Conservation (phyloP, 2,329 filamentous ascomycete genomes). For the Paracorniculantispora psalliotae region DNA sequence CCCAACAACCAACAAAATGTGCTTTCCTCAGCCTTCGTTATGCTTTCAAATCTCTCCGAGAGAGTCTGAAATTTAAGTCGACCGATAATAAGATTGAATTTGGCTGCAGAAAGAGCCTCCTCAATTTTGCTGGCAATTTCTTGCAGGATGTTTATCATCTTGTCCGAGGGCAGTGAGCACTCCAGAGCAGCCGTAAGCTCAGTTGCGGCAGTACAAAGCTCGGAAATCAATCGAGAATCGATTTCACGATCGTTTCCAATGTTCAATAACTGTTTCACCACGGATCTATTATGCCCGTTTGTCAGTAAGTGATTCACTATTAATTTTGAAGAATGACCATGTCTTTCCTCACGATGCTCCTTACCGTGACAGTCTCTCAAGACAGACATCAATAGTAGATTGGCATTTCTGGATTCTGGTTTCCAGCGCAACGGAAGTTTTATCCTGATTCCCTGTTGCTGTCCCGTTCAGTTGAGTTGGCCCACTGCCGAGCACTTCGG, state of each 20-base stretch:
- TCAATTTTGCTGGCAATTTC: neutral
- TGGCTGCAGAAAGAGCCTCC: neutral
- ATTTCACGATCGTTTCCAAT: too few relatives aligned
- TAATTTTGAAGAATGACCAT: neutral
- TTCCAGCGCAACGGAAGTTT: neutral
- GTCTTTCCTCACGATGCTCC: neutral
- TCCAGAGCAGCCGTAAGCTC: neutral
- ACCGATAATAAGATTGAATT: neutral
- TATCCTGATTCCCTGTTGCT: neutral
- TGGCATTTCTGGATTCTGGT: neutral
- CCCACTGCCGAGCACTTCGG: neutral
- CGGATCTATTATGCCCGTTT: neutral
- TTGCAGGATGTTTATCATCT: neutral
- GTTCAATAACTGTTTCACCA: too few relatives aligned
- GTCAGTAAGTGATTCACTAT: neutral
- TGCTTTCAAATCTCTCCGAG: neutral
- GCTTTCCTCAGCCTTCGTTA: neutral
- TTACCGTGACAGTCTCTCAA: neutral
- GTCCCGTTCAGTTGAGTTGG: neutral
- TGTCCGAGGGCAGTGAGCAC: neutral
- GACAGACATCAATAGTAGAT: neutral
- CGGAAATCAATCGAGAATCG: too few relatives aligned
- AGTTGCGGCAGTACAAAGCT: neutral
- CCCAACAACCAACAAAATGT: neutral
- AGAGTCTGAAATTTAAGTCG: neutral